Conservation (phyloP, 2,329 filamentous ascomycete species). For the Daldinia sp. region DNA sequence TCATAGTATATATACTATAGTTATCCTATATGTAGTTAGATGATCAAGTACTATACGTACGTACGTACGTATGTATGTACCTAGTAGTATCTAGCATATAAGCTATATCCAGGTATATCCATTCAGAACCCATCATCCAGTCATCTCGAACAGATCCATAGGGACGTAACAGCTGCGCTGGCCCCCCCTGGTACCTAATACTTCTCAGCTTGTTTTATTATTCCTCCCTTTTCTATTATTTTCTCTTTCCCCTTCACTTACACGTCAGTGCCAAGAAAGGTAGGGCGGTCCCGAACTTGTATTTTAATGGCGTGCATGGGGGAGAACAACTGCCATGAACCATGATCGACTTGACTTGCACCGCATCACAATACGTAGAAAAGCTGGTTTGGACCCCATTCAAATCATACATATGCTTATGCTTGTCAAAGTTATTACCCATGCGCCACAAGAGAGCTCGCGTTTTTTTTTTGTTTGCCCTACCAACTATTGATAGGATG, state of each 20-base stretch:
- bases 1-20: too few relatives aligned
- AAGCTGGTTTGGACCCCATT: slow-evolving; percentile 40
- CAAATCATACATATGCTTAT: slow-evolving; percentile 42
- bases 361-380: slow-evolving; percentile 37
- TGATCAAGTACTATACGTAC: not conserved
- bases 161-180: not conserved
- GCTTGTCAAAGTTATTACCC: slow-evolving; percentile 39
- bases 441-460: slow-evolving; percentile 35
- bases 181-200: not conserved
- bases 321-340: slow-evolving; percentile 51
- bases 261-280: slow-evolving; percentile 35
- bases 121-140: not conserved
- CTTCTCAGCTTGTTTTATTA: not conserved
- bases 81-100: not conserved
- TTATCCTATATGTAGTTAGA: not conserved
- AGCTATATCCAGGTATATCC: not conserved
- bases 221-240: slow-evolving; percentile 2
- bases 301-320: slow-evolving; percentile 42
- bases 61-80: not conserved
- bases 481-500: slow-evolving; percentile 36
- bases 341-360: slow-evolving; percentile 50
- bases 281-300: slow-evolving; percentile 42
- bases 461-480: slow-evolving; percentile 36
- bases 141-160: slow-evolving; percentile 3
- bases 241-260: slow-evolving; percentile 8